phyloP scores from a whole-genome alignment of 192 early-diverging fungal genomes.

The Backusella australiensis region DNA sequence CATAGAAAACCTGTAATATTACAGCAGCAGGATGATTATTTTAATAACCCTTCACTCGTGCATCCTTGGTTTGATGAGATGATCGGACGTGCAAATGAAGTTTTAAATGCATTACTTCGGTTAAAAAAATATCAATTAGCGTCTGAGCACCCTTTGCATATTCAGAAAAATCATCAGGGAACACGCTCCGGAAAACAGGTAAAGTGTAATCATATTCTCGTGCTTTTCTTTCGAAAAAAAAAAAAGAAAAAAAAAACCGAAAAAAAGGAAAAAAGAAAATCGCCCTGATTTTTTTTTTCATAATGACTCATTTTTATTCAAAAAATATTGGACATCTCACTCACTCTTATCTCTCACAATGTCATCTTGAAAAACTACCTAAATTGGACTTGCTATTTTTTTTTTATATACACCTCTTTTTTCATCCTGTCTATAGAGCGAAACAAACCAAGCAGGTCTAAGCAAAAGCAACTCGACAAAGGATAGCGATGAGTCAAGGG shows the following conservation, averaged over 20 bases:
- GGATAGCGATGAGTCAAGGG: not conserved
- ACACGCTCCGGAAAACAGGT: not conserved
- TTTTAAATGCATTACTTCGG: constrained; percentile 30
- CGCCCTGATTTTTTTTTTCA: constrained; percentile 1
- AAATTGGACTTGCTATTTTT: not conserved
- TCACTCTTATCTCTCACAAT: not conserved
- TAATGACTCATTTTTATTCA: constrained; percentile 3
- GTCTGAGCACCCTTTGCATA: constrained; percentile 3
- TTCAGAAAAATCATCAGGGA: not conserved
- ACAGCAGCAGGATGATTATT: constrained; percentile 13
- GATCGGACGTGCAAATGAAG: constrained; percentile 31
- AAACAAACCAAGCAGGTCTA: not conserved
- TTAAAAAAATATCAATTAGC: constrained; percentile 29
- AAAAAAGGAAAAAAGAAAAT: not conserved
- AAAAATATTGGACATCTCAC: constrained; percentile 6
- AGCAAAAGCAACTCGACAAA: constrained; percentile 5
- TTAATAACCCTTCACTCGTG: constrained; percentile 7
- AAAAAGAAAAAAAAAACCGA: not conserved
- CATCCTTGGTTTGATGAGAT: constrained; percentile 29
- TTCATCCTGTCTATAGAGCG: not conserved
- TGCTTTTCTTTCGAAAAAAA: not conserved
- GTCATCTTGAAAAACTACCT: not conserved
- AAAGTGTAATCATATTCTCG: not conserved
- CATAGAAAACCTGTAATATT: not conserved
- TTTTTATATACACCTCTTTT: not conserved